These are phyloP conservation scores for Clonostachys rhizophaga DNA, from an alignment of 2,329 filamentous ascomycete genomes.

Conservation along the genomic window DNA sequence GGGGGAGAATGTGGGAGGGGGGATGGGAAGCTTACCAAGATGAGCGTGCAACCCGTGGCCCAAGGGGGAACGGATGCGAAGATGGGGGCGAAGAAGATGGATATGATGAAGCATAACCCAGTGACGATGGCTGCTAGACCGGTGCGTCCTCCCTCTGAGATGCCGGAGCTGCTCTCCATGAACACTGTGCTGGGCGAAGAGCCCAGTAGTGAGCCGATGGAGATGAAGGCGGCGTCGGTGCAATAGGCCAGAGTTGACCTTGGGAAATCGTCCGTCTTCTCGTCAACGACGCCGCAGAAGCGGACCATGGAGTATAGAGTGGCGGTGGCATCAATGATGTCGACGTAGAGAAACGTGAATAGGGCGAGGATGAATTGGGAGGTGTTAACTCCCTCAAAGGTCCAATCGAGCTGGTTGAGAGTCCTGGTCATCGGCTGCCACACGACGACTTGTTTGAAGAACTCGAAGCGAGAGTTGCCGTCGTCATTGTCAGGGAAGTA, in stretches of 20 bases:
- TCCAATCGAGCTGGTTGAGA: slow-evolving; percentile 63
- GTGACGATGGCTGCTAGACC: slow-evolving; percentile 67
- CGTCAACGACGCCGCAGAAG: slow-evolving; percentile 62
- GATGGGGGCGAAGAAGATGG: slow-evolving; percentile 72
- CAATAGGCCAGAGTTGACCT: slow-evolving; percentile 77
- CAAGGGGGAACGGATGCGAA: slow-evolving; percentile 74
- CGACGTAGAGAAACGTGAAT: slow-evolving; percentile 75
- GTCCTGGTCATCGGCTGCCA: slow-evolving; percentile 66
- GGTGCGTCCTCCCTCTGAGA: slow-evolving; percentile 69
- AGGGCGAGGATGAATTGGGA: slow-evolving; percentile 66
- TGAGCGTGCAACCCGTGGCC: slow-evolving; percentile 70
- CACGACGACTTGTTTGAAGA: slow-evolving; percentile 68
- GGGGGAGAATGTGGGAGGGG: neutral
- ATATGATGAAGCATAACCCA: slow-evolving; percentile 65
- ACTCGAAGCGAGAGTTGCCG: slow-evolving; percentile 63
- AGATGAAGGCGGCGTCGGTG: slow-evolving; percentile 67
- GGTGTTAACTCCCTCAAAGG: slow-evolving; percentile 41
- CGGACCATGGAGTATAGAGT: slow-evolving; percentile 80
- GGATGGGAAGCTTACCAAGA: slow-evolving; percentile 43
- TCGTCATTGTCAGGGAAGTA: slow-evolving; percentile 65
- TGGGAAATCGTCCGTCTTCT: slow-evolving; percentile 74
- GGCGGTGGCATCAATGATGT: slow-evolving; percentile 74
- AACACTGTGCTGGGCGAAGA: slow-evolving; percentile 70
- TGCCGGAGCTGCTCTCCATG: slow-evolving; percentile 72
- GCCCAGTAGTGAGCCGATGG: slow-evolving; percentile 65